phyloP scores from a whole-genome alignment of 2,329 filamentous ascomycete species.

The Fusarium sp. region DNA sequence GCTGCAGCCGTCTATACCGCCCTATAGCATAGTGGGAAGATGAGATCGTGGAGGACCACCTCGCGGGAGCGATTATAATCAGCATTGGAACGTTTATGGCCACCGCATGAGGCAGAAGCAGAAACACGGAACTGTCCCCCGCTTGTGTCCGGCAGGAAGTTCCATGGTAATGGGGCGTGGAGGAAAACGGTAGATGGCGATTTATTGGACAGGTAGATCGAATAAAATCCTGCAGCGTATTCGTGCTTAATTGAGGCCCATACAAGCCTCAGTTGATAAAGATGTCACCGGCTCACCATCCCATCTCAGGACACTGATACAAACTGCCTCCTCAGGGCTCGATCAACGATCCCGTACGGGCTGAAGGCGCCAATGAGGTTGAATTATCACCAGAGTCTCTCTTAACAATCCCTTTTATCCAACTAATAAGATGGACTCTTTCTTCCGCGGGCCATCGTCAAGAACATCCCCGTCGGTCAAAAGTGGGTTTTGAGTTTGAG shows the following conservation, averaged over 20 bases:
- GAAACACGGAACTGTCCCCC: too few relatives aligned
- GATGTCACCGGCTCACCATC: slow-evolving; percentile 12
- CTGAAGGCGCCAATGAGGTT: background rate
- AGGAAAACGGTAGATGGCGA: slow-evolving; percentile 11
- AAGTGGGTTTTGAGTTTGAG: too few relatives aligned
- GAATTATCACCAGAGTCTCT: background rate
- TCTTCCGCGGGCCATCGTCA: background rate
- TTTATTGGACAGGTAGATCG: slow-evolving; percentile 37
- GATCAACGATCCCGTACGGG: too few relatives aligned
- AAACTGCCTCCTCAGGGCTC: background rate
- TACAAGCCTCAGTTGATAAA: slow-evolving; percentile 22
- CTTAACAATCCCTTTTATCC: background rate
- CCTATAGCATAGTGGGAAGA: too few relatives aligned
- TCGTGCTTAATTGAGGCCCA: slow-evolving; percentile 22
- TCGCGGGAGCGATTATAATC: too few relatives aligned
- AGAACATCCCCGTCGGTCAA: too few relatives aligned
- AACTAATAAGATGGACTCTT: background rate
- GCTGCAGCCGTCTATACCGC: too few relatives aligned
- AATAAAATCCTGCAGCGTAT: slow-evolving; percentile 41
- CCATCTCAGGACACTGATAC: background rate
- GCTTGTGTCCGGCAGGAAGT: too few relatives aligned
- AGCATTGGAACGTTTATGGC: too few relatives aligned
- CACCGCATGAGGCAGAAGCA: too few relatives aligned
- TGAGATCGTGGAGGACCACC: too few relatives aligned
- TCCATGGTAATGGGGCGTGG: slow-evolving; percentile 35